Evolutionary conservation across 495 filamentous ascomycete species (phyloP), one percentile per base, ranked within the genome.

Genomic region (Neurospora africana): DNA sequence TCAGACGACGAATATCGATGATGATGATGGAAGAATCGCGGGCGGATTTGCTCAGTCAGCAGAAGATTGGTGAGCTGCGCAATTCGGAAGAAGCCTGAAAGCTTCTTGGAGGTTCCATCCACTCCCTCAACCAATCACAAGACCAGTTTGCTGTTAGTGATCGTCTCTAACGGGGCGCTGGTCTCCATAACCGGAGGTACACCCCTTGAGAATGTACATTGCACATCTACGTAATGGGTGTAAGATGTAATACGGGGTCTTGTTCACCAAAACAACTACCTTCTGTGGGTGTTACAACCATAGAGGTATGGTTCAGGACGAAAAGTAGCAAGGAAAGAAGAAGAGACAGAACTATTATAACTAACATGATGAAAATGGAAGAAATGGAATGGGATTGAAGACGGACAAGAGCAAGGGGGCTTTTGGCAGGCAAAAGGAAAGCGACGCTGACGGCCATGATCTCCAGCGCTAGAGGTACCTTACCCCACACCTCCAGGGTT

Each of bases 101-200:
- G 67, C 33, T 79, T 79, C 78, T 74, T 73, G 68, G n/a, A 74
- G 78, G 37, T 79, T 79, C 78, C 73, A 79, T 72, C 53, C 53
- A 65, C 53, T 33, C 27, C 13, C 19, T 65, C 15, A 33, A 5
- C 53, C 53, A 65, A 65, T 65, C 27, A 65, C 23, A 33, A 19
- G 53, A 65, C 27, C 27, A 6, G 1, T 0, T 33, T 19, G 53
- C 53, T 65, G 53, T 65, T 65, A 65, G 27, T 65, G 53, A 65
- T 33, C 27, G 2, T 65, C 53, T 61, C 53, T 27, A 61, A 61
- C 27, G 53, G 53, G 53, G 23, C 27, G 15, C 53, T 61, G 23
- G 47, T 61, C 53, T 33, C 53, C 53, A 65, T 65, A 65, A 65
- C 53, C 53, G 13, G 27, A 65, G 53, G 30, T 35, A 65, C n/a